Evolutionary conservation across 192 early-diverging fungal genomes (phyloP).

Genomic region (Linnemannia exigua): DNA sequence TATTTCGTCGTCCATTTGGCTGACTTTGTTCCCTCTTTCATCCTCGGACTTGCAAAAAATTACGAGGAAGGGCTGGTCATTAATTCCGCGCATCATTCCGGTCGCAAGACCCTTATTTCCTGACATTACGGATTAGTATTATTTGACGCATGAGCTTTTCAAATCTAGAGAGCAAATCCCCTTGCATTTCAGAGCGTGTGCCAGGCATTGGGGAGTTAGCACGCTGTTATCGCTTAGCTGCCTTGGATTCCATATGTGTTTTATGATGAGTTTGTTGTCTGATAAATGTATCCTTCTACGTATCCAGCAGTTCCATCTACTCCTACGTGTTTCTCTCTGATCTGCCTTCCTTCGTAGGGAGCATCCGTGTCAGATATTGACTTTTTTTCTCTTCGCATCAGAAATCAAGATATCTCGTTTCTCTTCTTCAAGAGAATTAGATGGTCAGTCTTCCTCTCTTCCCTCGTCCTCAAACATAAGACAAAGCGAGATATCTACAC

Average conservation of each 20-base stretch:
- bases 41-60: not conserved
- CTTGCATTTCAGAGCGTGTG: too few relatives aligned
- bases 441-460: constrained; percentile 1
- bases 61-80: not conserved
- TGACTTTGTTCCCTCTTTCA: not conserved
- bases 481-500: not conserved
- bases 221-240: too few relatives aligned
- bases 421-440: not conserved
- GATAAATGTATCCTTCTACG: too few relatives aligned
- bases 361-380: too few relatives aligned
- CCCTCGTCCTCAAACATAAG: not conserved
- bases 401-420: not conserved
- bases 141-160: not conserved
- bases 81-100: not conserved
- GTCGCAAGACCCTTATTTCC: not conserved
- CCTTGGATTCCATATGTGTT: too few relatives aligned
- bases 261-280: too few relatives aligned
- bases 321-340: not conserved
- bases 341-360: not conserved
- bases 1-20: not conserved
- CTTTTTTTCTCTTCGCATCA: not conserved
- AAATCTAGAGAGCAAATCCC: too few relatives aligned
- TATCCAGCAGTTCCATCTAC: too few relatives aligned
- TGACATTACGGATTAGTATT: not conserved
- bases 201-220: too few relatives aligned